Evolutionary conservation across 108 stramenopile species (phyloP).

Genomic region (Ochromonas danica): DNA sequence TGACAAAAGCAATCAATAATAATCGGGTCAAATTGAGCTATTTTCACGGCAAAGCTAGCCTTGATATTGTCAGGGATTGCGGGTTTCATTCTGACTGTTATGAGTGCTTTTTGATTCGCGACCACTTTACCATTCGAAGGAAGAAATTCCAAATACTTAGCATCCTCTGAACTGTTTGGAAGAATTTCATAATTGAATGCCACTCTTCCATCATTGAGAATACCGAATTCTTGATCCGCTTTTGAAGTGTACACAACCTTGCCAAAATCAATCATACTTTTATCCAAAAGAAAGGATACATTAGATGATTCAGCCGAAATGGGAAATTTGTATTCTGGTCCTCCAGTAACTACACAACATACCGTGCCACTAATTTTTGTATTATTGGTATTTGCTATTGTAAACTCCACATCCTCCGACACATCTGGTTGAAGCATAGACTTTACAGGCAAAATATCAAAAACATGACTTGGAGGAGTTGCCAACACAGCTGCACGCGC

Average conservation of each 20-base stretch:
- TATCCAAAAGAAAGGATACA: slow-evolving; percentile 59
- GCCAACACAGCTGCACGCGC: background rate
- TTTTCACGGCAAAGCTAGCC: slow-evolving; percentile 52
- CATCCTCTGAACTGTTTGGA: background rate
- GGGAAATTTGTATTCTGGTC: slow-evolving; percentile 60
- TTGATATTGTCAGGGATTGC: slow-evolving; percentile 45
- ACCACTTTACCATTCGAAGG: slow-evolving; percentile 37
- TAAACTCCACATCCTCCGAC: slow-evolving; percentile 59
- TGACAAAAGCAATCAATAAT: slow-evolving; percentile 50
- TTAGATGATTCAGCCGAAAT: slow-evolving; percentile 59
- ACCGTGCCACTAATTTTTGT: slow-evolving; percentile 47
- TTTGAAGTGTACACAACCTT: slow-evolving; percentile 47
- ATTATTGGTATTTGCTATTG: slow-evolving; percentile 59
- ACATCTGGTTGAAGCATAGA: slow-evolving; percentile 57
- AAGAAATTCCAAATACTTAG: background rate
- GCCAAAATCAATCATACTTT: slow-evolving; percentile 58
- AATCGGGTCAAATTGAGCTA: slow-evolving; percentile 64
- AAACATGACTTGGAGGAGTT: slow-evolving; percentile 50
- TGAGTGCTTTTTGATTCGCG: slow-evolving; percentile 35
- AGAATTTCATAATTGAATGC: slow-evolving; percentile 38
- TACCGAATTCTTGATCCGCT: slow-evolving; percentile 55
- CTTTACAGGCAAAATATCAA: slow-evolving; percentile 67
- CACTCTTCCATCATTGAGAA: slow-evolving; percentile 62
- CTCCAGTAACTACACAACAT: slow-evolving; percentile 61
- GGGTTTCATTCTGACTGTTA: slow-evolving; percentile 51